Percentiles rank a stretch among this genome's conserved stretches.
Conservation (phyloP, 2,329 filamentous ascomycete species). For the Cyclaneusma minus region DNA sequence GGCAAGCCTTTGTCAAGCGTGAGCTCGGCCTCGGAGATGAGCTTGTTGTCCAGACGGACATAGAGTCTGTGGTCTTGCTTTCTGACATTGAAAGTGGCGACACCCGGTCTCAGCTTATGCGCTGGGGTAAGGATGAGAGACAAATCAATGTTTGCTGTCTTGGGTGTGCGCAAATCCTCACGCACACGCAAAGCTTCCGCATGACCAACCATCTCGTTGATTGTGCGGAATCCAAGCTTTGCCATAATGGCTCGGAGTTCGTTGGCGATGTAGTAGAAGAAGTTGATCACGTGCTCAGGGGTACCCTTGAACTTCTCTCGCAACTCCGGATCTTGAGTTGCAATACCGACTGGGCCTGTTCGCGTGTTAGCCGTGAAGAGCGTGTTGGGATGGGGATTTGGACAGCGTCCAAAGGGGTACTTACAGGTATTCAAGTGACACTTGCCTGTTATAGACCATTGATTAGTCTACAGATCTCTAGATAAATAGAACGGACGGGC, state of each 20-base stretch:
- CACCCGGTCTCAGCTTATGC: conserved; percentile 86
- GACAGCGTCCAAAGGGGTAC: too few species aligned
- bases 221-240: conserved; percentile 80
- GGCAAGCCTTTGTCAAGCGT: conserved; percentile 90
- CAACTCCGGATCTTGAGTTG: conserved; percentile 87
- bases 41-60: conserved; percentile 87
- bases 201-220: conserved; percentile 96
- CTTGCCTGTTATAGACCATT: too few species aligned
- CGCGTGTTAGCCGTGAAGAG: conserved; percentile 21
- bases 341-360: conserved; percentile 90
- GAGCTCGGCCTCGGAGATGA: conserved; percentile 88
- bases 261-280: conserved; percentile 96
- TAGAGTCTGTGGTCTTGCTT: conserved; percentile 95
- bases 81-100: conserved; percentile 92
- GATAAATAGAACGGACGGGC: conserved; percentile 21
- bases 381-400: too few species aligned
- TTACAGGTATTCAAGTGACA: conserved; percentile 48
- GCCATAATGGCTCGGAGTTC: conserved; percentile 96
- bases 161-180: conserved; percentile 73
- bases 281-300: conserved; percentile 95
- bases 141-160: conserved; percentile 86
- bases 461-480: conserved; percentile 4
- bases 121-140: conserved; percentile 87
- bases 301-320: conserved; percentile 87
- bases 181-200: conserved; percentile 76